phyloP scores from a whole-genome alignment of 176 grass and related monocot genomes.

The Tillandsia fasciculata region DNA sequence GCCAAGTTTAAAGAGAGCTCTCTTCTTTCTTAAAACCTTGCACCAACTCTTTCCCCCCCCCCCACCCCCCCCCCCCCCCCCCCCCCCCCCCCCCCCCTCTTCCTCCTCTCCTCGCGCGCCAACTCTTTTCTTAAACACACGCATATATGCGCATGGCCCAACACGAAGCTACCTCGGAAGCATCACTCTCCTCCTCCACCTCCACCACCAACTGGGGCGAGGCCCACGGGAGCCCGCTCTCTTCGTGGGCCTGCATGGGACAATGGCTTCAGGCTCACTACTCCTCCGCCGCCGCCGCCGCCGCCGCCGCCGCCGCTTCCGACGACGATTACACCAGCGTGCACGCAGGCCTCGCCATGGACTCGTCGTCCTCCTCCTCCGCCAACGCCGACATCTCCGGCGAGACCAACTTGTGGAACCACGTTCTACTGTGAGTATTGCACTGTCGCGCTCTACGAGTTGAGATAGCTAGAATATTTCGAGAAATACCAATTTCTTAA shows the following conservation, averaged over 20 bases:
- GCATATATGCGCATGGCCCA: slow-evolving; percentile 3
- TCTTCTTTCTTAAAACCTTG: too few relatives aligned
- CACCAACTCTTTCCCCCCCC: too few relatives aligned
- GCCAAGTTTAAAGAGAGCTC: too few relatives aligned
- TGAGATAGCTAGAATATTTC: too few relatives aligned
- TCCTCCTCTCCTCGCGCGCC: too few relatives aligned
- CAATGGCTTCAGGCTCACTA: background rate
- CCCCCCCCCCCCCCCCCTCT: too few relatives aligned
- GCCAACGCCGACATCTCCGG: slow-evolving; percentile 18
- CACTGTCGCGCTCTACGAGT: too few relatives aligned
- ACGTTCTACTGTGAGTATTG: slow-evolving; percentile 68
- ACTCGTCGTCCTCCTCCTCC: slow-evolving; percentile 28
- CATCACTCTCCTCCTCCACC: background rate
- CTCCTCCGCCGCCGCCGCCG: slow-evolving; percentile 18
- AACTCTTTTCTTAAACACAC: too few relatives aligned
- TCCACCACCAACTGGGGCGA: background rate
- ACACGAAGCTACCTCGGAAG: slow-evolving; percentile 17
- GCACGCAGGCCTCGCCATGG: slow-evolving; percentile 59
- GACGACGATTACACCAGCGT: slow-evolving; percentile 44
- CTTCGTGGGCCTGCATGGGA: background rate
- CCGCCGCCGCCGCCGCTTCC: slow-evolving; percentile 22
- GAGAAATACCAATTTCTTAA: too few relatives aligned
- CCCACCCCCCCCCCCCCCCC: too few relatives aligned
- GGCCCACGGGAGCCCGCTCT: slow-evolving; percentile 3
- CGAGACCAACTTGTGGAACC: slow-evolving; percentile 84